Base-by-base conservation (phyloP, 2,329 filamentous ascomycete genomes). In the Ceratocystis smalleyi region DNA sequence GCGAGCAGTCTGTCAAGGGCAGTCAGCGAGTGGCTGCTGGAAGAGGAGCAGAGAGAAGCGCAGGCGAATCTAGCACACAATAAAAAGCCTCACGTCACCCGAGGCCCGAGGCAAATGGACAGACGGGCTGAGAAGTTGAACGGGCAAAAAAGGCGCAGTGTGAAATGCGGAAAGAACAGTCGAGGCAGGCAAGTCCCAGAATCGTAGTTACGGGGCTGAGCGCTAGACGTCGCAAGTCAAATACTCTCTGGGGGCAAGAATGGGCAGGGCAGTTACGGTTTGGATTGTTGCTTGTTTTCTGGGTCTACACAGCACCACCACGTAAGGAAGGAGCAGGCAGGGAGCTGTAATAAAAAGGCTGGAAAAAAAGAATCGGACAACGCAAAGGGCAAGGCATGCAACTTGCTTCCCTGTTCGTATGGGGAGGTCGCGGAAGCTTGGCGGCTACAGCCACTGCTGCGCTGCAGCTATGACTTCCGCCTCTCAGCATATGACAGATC, bases 361-460 rank as follows among this genome's bases (percentile, higher is more conserved):
- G 40, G 64, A 57, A 59, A 67, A 59, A 67, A 64, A 63, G 61
- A 49, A 67, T 64, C 59, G 43, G 64, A 60, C 59, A 65, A 54
- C 47, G n/a, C 45, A 35, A 47, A 40, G 15, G 35, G n/a, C 49
- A 10, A 55, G 47, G 12, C 17, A 40, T 15, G 12, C 35, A 40
- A 15, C 35, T 40, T 40, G 35, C 35, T 40, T 40, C 35, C 35
- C 35, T 40, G 35, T 40, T 40, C 12, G 35, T 40, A 40, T 40
- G 35, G 4, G 12, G 35, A 40, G 35, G 35, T 40, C 3, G 35
- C 10, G 35, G 35, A 40, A 27, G 22, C 15, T 6, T n/a, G 22
- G 8, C 47, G 22, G 8, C 47, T 51, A 24, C 22, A 24, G 35
- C 24, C 24, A 22, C 45, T 12, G 24, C 19, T 27, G 10, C 7